Evolutionary conservation across 1,284 basidiomycete species (phyloP), one percentile per base, ranked within the genome.

Genomic region (Sparassis latifolia): DNA sequence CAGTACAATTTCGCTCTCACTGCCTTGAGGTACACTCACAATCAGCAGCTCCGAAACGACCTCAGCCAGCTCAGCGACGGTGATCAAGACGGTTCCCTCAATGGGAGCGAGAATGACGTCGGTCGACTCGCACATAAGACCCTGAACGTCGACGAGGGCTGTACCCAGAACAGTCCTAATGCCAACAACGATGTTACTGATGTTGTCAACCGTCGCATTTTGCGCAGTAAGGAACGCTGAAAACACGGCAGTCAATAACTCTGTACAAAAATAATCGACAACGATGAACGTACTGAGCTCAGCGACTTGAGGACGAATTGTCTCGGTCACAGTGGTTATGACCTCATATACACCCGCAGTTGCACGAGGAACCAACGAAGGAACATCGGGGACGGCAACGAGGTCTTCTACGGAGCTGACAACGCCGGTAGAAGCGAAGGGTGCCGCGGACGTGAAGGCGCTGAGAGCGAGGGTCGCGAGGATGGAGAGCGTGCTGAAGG

Each of bases 401-500:
- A 54, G 48, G 47, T 10, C 12, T 32, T 45, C 55, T 30, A 58
- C 55, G 29, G 54, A 49, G 51, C 45, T 33, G 48, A 49, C 49
- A 33, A 44, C 49, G 20, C 54, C 49, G 31, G 49, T 41, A 29
- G 42, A 32, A 47, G 44, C 33, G 30, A 57, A 43, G 45, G 52
- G 51, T 32, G 52, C 52, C 29, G 62, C 61, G 47, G 58, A 58
- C 45, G 62, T 50, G 49, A 65, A 27, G 41, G 68, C 55, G 52
- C 61, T 55, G 55, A 76, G 65, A 46, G 72, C 68, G 48, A 71
- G 61, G 52, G 69, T 58, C 50, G 73, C 65, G 59, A 72, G 47
- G 65, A 68, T 50, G 56, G 69, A 62, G 58, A 72, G 49, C 58
- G 64, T 60, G 60, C 58, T 64, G 67, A 77, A 74, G 56, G 73